Evolutionary conservation across 2,329 filamentous ascomycete species (phyloP).

Genomic region (Fusarium succisae): DNA sequence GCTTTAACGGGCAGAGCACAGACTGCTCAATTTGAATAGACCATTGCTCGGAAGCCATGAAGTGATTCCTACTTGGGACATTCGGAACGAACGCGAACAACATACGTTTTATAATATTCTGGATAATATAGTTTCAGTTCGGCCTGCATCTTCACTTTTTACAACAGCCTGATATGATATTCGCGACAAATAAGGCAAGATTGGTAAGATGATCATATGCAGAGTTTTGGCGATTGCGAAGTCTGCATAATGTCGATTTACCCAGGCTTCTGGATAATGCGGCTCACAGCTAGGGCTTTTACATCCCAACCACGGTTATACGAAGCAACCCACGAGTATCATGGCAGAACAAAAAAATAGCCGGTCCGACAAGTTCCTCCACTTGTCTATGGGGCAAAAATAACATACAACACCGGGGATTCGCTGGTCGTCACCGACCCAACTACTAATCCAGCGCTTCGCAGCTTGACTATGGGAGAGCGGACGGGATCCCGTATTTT

Average conservation of each 20-base stretch:
- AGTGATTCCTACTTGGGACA: constrained; percentile 1
- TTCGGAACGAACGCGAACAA: background rate
- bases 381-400: background rate
- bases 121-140: constrained; percentile 2
- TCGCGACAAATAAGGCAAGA: background rate
- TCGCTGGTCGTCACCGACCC: constrained; percentile 29
- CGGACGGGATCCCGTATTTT: constrained; percentile 27
- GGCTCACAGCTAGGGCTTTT: background rate
- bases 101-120: background rate
- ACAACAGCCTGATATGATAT: constrained; percentile 1
- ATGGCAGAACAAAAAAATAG: background rate
- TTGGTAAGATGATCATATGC: constrained; percentile 7
- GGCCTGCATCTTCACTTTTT: constrained; percentile 13
- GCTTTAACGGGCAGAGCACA: background rate
- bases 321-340: background rate
- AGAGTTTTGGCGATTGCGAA: background rate
- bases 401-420: constrained; percentile 24
- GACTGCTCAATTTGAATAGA: background rate
- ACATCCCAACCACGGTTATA: background rate
- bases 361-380: background rate
- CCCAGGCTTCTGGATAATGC: background rate
- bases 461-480: constrained; percentile 21
- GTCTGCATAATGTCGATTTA: constrained; percentile 5
- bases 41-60: background rate
- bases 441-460: constrained; percentile 26